Evolutionary conservation across 495 filamentous ascomycete species (phyloP), one percentile per base, ranked within the genome.

Genomic region (Neurospora sp.): DNA sequence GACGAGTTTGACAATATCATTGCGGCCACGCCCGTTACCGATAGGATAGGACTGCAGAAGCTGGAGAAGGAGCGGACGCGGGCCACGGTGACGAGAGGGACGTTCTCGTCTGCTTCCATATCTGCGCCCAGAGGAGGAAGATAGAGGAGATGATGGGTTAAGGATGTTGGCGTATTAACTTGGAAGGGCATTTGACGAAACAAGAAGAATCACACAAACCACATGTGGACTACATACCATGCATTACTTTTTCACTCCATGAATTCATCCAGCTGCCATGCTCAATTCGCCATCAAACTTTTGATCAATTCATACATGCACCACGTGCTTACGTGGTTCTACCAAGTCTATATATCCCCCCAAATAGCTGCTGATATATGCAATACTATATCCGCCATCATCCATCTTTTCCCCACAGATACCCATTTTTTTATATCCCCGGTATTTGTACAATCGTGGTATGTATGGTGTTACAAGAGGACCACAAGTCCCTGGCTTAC

Each of bases 1-100:
- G 80, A 84, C 40, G 84, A 85, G 47, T 97, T 98, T 76, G 94
- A 97, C 75, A 91, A 91, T 73, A 97, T 98, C 79, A 97, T 97
- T 80, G 87, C 93, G 73, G 94, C 96, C 2, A 93, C 92, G 3
- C 93, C 92, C 0, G 86, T 94, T 22, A 97, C 93, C 4, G 94
- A 98, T 78, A 87, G 90, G 71, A 90, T 90, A 14, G 94, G 94
- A 1, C 74, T 86, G 68, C 74, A 74, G 1, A 83, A 78, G 76
- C 77, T 86, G 8, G 83, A 86, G 70, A 83, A 83, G 73, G 84
- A 86, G 73, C 81, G 83, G 47, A 73, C 79, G 14, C 79, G 74
- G 31, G 77, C 77, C 2, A 77, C 78, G 0, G 71, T 77, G 12
- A 79, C 71, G 35, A 35, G 35, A n/a, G 73, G 76, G 44, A 78